Evolutionary conservation across 805 yeast genomes (phyloP).

Genomic region (Pichia eremophila): DNA sequence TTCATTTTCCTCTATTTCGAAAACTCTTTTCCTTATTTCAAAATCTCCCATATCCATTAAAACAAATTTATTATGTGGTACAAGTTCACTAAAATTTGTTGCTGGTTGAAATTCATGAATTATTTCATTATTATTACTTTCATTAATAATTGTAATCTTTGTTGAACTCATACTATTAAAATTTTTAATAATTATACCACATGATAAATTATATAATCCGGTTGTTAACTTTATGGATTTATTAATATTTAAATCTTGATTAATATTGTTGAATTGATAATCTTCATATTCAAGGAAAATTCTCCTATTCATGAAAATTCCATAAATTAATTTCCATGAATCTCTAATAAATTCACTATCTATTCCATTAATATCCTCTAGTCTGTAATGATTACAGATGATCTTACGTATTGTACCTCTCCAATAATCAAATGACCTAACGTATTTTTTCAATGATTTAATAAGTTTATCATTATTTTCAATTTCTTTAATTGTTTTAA

Average conservation of each 20-base stretch:
- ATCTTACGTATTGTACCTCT: constrained; percentile 19
- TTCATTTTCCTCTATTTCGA: not conserved
- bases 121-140: constrained; percentile 21
- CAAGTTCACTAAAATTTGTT: constrained; percentile 43
- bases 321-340: constrained; percentile 47
- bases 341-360: constrained; percentile 33
- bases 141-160: constrained; percentile 36
- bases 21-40: constrained; percentile 2
- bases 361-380: not conserved
- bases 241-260: constrained; percentile 33
- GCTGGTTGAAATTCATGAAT: constrained; percentile 45
- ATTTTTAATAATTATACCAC: constrained; percentile 43
- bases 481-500: constrained; percentile 16
- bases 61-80: constrained; percentile 43
- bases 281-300: constrained; percentile 38
- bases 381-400: constrained; percentile 14
- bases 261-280: constrained; percentile 34
- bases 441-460: constrained; percentile 21
- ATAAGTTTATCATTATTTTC: constrained; percentile 14
- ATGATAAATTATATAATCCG: constrained; percentile 40
- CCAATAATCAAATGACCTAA: constrained; percentile 30
- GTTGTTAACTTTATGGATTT: constrained; percentile 39
- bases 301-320: constrained; percentile 41
- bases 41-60: constrained; percentile 45
- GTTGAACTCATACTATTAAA: constrained; percentile 53